Evolutionary conservation across 225 moss, liverwort and hornwort genomes (phyloP).

Genomic region (Polytrichum commune): DNA sequence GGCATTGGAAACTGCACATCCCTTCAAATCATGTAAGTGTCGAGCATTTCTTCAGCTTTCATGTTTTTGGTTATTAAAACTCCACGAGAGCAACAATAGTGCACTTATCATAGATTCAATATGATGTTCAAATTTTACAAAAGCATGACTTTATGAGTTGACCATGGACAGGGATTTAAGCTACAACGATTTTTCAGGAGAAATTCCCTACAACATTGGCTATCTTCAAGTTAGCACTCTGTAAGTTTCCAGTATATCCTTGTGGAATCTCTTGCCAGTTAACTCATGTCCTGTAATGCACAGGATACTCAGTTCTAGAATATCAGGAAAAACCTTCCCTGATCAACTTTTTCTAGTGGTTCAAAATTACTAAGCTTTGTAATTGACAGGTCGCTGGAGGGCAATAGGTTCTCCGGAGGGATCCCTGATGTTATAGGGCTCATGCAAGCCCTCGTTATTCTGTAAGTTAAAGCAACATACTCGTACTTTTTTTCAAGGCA

Average conservation of each 20-base stretch:
- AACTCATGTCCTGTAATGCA: no score
- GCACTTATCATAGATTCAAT: neutral
- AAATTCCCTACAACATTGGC: constrained; percentile 59
- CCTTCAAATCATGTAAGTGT: constrained; percentile 51
- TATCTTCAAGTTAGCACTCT: constrained; percentile 67
- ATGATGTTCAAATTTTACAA: neutral
- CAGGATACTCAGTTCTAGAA: no score
- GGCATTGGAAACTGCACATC: constrained; percentile 67
- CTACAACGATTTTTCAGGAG: constrained; percentile 48
- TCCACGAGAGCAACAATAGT: no score
- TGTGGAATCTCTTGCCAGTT: no score
- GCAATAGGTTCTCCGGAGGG: constrained; percentile 47
- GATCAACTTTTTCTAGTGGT: no score
- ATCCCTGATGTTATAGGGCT: constrained; percentile 63
- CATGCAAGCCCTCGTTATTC: constrained; percentile 61
- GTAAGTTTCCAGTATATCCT: constrained; percentile 22
- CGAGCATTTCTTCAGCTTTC: neutral
- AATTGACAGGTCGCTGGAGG: constrained; percentile 46
- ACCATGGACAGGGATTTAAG: constrained; percentile 41
- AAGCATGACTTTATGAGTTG: neutral
- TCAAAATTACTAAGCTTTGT: no score
- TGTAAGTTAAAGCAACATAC: constrained; percentile 27
- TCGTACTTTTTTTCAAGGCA: neutral
- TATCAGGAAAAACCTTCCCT: no score
- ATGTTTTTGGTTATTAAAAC: no score